A percentile compares a stretch with the other conserved stretches of the same genome.
Evolutionary conservation across 1,139 yeast species (phyloP).

Genomic region (Suhomyces wounanorum): DNA sequence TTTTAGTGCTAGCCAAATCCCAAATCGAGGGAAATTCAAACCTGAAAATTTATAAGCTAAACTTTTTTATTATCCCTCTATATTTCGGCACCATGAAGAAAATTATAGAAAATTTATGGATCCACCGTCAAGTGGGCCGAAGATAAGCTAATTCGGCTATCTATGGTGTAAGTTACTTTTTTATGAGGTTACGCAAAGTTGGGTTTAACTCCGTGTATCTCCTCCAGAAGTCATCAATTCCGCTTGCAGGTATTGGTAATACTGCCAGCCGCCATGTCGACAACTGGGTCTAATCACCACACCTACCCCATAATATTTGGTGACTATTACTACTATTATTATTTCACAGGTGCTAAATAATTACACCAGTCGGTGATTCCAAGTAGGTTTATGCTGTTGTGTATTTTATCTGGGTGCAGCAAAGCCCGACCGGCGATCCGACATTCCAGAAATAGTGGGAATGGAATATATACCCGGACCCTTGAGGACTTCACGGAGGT

Average conservation of each 20-base stretch:
- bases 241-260: neutral
- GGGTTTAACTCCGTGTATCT: neutral
- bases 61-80: neutral
- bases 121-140: neutral
- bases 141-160: neutral
- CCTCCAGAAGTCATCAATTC: neutral
- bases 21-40: too few species aligned
- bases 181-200: neutral
- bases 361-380: neutral
- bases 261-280: neutral
- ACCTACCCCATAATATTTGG: neutral
- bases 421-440: neutral
- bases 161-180: neutral
- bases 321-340: neutral
- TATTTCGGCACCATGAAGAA: neutral
- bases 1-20: too few species aligned
- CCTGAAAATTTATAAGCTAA: too few species aligned
- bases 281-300: neutral
- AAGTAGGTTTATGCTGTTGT: neutral
- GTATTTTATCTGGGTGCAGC: neutral
- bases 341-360: neutral
- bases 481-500: neutral
- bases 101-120: neutral
- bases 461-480: neutral
- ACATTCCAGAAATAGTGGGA: neutral